A percentile compares a stretch with the other conserved stretches of the same genome.
phyloP scores from a whole-genome alignment of 257 asterid species.

The Capsicum chinense region DNA sequence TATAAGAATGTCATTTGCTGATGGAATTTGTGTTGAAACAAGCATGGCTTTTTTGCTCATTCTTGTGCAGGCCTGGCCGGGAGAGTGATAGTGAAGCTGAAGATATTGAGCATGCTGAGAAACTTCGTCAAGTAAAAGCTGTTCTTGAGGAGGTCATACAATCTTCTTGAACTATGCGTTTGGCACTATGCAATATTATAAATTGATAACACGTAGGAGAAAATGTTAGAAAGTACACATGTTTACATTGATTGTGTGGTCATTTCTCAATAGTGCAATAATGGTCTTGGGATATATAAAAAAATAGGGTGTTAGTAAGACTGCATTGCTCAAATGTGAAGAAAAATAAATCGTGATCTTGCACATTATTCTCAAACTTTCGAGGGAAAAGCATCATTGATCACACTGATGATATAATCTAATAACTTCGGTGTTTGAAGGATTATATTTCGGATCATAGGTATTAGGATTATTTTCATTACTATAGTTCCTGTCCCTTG shows the following conservation, averaged over 20 bases:
- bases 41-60: constrained; percentile 31
- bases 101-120: constrained; percentile 94
- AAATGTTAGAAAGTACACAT: not conserved
- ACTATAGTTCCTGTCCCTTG: not conserved
- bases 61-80: constrained; percentile 70
- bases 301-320: not conserved
- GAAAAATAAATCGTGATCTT: not conserved
- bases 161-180: not conserved
- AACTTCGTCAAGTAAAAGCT: constrained; percentile 99
- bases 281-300: not conserved
- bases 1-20: not conserved
- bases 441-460: not conserved
- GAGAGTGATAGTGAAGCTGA: constrained; percentile 99
- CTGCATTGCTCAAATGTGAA: not conserved
- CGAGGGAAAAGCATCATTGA: not conserved
- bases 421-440: not conserved
- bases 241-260: not conserved
- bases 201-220: constrained; percentile 8
- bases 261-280: not conserved
- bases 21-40: constrained; percentile 11
- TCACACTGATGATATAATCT: constrained; percentile 3
- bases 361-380: not conserved
- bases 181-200: not conserved
- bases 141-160: constrained; percentile 95
- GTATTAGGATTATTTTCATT: not conserved